Base-by-base conservation (phyloP, 177 flowering plant species). In the Tripterygium wilfordii region DNA sequence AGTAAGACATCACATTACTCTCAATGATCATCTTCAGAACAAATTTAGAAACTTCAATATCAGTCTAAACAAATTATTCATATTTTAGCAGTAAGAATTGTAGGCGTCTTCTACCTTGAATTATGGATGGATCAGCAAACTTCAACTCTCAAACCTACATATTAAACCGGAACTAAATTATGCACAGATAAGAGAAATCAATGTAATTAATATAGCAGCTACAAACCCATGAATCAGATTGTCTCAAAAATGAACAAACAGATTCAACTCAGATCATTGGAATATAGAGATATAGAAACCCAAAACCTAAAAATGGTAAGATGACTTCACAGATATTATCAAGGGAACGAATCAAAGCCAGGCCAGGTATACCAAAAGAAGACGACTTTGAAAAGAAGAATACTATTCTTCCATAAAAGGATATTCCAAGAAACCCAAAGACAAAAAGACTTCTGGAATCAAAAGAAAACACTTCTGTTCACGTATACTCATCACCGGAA, bases 111-210 rank as follows among this genome's bases (percentile, higher is more conserved):
- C 49, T 51, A 69, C 75, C 75, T 63, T 60, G 22, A 54, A 19
- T 27, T 40, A 49, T 27, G 35, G 27, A 32, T 37, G 31, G 60
- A 68, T 68, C 68, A 70, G 51, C 56, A 49, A 54, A 56, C 51
- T 60, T 53, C 70, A 56, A 40, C 51, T 38, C 47, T 54, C 56
- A 62, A 57, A 60, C 68, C 81, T 76, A 66, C 71, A 75, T 7
- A 57, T 8, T 31, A 50, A n/a, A n/a, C n/a, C n/a, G n/a, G n/a
- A n/a, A n/a, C n/a, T n/a, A n/a, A n/a, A n/a, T n/a, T n/a, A n/a
- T n/a, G n/a, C n/a, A n/a, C n/a, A n/a, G n/a, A n/a, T n/a, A n/a
- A n/a, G n/a, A n/a, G n/a, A n/a, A n/a, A n/a, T n/a, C n/a, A n/a
- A n/a, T n/a, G n/a, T n/a, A n/a, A n/a, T n/a, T n/a, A n/a, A n/a